Evolutionary conservation across 345 rosid species (phyloP), one percentile per base, ranked within the genome.

Genomic region (Syzygium oleosum): DNA sequence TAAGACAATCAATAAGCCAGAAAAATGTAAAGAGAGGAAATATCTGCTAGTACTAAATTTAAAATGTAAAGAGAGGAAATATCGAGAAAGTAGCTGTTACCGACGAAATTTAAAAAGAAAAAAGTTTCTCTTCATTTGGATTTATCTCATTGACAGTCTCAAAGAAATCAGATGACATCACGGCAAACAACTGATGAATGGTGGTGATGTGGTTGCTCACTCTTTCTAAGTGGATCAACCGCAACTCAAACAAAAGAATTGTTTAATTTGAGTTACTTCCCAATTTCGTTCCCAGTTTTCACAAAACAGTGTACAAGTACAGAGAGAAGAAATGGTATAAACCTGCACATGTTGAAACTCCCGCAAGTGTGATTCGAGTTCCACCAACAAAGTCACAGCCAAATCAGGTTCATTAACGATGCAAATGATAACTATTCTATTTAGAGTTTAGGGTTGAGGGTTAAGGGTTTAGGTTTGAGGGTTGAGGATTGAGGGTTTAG

Each of bases 271-370:
- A 12, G 84, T 22, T 10, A 52, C 19, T 21, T 52, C 27, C 85
- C 31, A 84, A 10, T 31, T 49, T 27, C 51, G 31, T 25, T 73
- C 80, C 80, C 1, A 4, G 43, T 23, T 7, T 43, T 51, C 8
- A 29, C 80, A 29, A 12, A 41, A 80, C 9, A 83, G 22, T 25
- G 84, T 12, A n/a, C 9, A 23, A 38, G 22, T 2, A 79, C 16
- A 41, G 58, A 77, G 21, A 51, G 80, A 29, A 38, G 51, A 41
- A 16, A 49, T n/a, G 14, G 21, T 29, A 77, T 22, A 77, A 46
- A 97, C 98, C 99, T 95, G 96, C 88, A 94, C 98, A 63, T 87
- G 91, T 80, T 94, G 94, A 88, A 97, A 96, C 89, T 96, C 99
- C 88, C 93, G 93, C 73, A 95, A 93, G 87, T 93, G 93, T 83